Conservation (phyloP, 768 basidiomycete genomes). For the Lactarius hengduanensis region DNA sequence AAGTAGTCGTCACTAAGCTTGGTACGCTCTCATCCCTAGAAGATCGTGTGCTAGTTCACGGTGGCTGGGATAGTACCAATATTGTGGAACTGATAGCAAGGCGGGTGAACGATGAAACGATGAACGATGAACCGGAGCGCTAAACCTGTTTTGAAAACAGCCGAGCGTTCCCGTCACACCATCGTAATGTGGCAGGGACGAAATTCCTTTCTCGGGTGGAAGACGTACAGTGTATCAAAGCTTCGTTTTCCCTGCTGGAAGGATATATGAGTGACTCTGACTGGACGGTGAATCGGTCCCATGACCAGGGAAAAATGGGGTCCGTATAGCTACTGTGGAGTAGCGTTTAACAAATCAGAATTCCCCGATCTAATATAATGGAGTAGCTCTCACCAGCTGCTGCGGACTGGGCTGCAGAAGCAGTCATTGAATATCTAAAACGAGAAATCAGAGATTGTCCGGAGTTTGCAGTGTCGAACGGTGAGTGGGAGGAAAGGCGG, state of each 20-base stretch:
- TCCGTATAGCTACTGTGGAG: background rate
- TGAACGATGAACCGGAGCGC: background rate
- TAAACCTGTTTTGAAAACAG: background rate
- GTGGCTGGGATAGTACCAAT: background rate
- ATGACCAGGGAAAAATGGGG: background rate
- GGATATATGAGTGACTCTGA: background rate
- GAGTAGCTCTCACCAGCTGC: background rate
- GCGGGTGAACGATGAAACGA: background rate
- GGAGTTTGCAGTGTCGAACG: background rate
- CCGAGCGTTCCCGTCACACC: background rate
- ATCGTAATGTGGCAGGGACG: background rate
- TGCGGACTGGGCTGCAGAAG: background rate
- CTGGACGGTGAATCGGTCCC: background rate
- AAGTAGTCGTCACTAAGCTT: background rate
- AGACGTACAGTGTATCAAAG: background rate
- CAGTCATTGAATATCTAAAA: background rate
- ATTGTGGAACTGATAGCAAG: background rate
- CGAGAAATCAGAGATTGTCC: background rate
- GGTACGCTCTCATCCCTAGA: background rate
- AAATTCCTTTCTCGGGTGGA: background rate
- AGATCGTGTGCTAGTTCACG: background rate
- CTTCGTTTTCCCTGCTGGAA: constrained; percentile 3
- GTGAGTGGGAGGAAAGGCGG: background rate
- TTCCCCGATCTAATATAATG: background rate
- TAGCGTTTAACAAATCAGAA: background rate